These are phyloP conservation scores for Phlebiopsis flavidoalba DNA, from an alignment of 768 basidiomycete genomes.

Conservation along the genomic window DNA sequence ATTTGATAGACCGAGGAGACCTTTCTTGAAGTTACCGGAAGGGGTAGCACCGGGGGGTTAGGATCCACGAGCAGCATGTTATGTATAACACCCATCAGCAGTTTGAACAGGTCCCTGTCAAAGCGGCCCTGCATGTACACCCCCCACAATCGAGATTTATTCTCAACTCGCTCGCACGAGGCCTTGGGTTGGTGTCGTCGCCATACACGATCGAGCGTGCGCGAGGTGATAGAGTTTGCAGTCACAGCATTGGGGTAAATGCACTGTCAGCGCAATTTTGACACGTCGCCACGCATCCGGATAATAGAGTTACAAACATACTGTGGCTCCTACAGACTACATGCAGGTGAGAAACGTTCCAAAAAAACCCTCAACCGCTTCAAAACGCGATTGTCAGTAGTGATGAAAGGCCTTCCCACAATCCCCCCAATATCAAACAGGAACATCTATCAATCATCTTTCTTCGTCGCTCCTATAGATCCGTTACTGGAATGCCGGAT, in stretches of 20 bases:
- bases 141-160: neutral
- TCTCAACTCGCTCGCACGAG: neutral
- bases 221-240: neutral
- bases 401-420: neutral
- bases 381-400: neutral
- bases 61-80: neutral
- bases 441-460: conserved; percentile 21
- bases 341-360: neutral
- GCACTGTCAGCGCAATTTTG: neutral
- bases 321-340: neutral
- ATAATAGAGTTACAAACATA: conserved; percentile 4
- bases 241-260: neutral
- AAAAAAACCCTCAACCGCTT: neutral
- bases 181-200: neutral
- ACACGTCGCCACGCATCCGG: neutral
- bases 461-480: conserved; percentile 18
- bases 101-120: neutral
- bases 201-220: neutral
- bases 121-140: neutral
- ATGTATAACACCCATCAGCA: neutral
- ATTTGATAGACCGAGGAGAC: neutral
- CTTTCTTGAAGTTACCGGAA: neutral
- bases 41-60: neutral
- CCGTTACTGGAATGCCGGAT: conserved; percentile 13
- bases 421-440: neutral